phyloP scores from a whole-genome alignment of 495 filamentous ascomycete species.

The Tuber brumale region DNA sequence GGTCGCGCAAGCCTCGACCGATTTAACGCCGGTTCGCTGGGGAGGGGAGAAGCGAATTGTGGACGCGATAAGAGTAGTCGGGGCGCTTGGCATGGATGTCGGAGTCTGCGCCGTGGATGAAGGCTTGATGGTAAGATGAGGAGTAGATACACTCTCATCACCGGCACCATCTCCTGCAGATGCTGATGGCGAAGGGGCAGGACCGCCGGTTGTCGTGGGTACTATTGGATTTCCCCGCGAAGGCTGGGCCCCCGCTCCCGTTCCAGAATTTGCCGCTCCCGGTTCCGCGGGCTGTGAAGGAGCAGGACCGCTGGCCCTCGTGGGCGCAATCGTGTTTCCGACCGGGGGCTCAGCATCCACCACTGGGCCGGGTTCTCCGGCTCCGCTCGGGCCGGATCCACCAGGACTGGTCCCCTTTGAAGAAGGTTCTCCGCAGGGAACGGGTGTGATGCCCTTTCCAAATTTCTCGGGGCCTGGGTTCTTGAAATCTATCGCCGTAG shows the following conservation, averaged over 20 bases:
- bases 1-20: not conserved
- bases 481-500: constrained; percentile 16
- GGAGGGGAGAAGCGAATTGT: not conserved
- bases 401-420: not conserved
- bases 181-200: not conserved
- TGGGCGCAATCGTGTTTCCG: too few relatives aligned
- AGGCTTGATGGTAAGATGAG: not conserved
- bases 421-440: not conserved
- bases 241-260: not conserved
- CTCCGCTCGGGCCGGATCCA: not conserved
- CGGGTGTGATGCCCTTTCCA: not conserved
- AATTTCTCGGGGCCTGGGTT: constrained; percentile 1
- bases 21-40: rapidly evolving
- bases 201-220: not conserved
- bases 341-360: too few relatives aligned
- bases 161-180: not conserved
- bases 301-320: too few relatives aligned
- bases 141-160: not conserved
- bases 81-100: not conserved
- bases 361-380: too few relatives aligned
- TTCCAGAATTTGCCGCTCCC: not conserved
- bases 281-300: too few relatives aligned
- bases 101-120: not conserved
- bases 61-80: not conserved
- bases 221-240: not conserved